These are phyloP conservation scores for Cryptosporidium tyzzeri DNA, from an alignment of 169 alveolate genomes.

Conservation along the genomic window DNA sequence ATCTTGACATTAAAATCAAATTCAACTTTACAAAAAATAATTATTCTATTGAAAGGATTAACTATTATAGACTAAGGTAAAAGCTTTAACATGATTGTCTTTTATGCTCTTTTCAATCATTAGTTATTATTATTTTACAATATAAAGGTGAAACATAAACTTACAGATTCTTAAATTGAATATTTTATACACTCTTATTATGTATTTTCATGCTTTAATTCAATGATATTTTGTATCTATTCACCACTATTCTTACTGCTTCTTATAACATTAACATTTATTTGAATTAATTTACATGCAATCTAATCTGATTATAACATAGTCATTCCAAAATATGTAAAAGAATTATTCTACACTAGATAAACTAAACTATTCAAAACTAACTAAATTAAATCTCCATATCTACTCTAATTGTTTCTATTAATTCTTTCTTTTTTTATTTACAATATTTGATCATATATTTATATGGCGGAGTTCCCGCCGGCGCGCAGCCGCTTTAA, in stretches of 20 bases:
- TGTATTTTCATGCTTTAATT: not conserved
- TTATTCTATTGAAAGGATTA: constrained; percentile 13
- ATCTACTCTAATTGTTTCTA: too few relatives aligned
- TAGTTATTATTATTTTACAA: too few relatives aligned
- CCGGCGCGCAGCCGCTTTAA: not conserved
- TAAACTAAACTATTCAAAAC: too few relatives aligned
- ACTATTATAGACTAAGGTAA: constrained; percentile 64
- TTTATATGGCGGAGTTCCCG: not conserved
- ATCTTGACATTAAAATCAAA: constrained; percentile 88
- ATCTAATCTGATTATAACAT: too few relatives aligned
- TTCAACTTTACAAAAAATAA: constrained; percentile 76
- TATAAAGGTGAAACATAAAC: not conserved
- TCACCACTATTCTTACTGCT: not conserved
- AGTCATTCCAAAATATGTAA: too few relatives aligned
- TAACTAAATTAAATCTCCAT: too few relatives aligned
- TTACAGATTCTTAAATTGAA: not conserved
- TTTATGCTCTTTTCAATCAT: too few relatives aligned
- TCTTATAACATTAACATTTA: not conserved
- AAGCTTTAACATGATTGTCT: not conserved
- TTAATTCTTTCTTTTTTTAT: not conserved
- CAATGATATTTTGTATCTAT: not conserved
- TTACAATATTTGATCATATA: not conserved
- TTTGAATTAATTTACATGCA: not conserved
- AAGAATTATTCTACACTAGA: too few relatives aligned
- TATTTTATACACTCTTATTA: not conserved